Evolutionary conservation across 2,329 filamentous ascomycete species (phyloP).

Genomic region (Colletotrichum spaethianum): DNA sequence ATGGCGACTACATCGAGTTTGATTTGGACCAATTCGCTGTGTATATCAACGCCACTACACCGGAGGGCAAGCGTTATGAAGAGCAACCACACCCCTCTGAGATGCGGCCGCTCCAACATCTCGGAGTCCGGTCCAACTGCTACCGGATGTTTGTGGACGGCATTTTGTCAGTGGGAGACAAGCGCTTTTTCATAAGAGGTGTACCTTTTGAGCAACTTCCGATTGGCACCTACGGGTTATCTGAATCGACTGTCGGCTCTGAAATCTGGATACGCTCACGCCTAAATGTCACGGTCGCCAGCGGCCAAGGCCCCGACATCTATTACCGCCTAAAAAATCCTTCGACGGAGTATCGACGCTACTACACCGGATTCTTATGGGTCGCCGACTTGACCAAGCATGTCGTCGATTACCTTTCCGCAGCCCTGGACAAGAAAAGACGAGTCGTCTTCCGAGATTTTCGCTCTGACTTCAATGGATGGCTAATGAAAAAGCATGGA

Average conservation of each 20-base stretch:
- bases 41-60: constrained; percentile 59
- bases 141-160: constrained; percentile 72
- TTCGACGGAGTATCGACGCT: constrained; percentile 72
- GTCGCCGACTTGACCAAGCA: constrained; percentile 80
- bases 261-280: constrained; percentile 76
- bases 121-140: constrained; percentile 55
- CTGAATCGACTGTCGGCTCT: constrained; percentile 61
- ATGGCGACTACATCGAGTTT: constrained; percentile 60
- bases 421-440: constrained; percentile 47
- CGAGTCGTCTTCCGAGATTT: constrained; percentile 71
- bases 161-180: constrained; percentile 61
- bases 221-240: constrained; percentile 74
- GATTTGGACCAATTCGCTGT: constrained; percentile 71
- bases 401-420: constrained; percentile 74
- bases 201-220: constrained; percentile 72
- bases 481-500: constrained; percentile 65
- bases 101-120: constrained; percentile 68
- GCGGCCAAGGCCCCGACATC: constrained; percentile 50
- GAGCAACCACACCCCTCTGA: constrained; percentile 54
- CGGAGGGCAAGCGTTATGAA: constrained; percentile 35
- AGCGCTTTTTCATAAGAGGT: constrained; percentile 64
- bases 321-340: constrained; percentile 77
- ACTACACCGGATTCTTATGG: constrained; percentile 77
- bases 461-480: constrained; percentile 67
- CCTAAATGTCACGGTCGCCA: constrained; percentile 51